phyloP scores from a whole-genome alignment of 1,284 basidiomycete species.

The Anthracocystis setariae region DNA sequence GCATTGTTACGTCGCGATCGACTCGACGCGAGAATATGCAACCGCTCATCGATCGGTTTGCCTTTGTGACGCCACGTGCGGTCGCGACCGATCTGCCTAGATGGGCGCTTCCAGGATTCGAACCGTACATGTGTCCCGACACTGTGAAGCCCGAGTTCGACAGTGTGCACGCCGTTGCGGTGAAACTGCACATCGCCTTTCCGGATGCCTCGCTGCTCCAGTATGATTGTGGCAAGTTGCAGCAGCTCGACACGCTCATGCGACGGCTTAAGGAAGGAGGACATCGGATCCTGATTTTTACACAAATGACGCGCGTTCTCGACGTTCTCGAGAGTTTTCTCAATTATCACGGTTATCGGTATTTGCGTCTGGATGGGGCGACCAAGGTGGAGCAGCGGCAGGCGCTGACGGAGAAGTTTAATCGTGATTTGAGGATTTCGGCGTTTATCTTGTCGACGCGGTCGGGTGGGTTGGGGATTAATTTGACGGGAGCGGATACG shows the following conservation, averaged over 20 bases:
- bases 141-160: slow-evolving; percentile 63
- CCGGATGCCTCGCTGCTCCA: slow-evolving; percentile 89
- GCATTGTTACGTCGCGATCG: slow-evolving; percentile 72
- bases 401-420: slow-evolving; percentile 95
- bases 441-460: slow-evolving; percentile 93
- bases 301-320: slow-evolving; percentile 94
- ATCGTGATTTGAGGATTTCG: slow-evolving; percentile 86
- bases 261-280: slow-evolving; percentile 85
- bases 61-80: slow-evolving; percentile 83
- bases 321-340: slow-evolving; percentile 95
- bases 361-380: slow-evolving; percentile 89
- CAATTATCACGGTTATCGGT: slow-evolving; percentile 91
- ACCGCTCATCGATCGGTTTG: slow-evolving; percentile 77
- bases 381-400: slow-evolving; percentile 96
- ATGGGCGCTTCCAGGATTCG: slow-evolving; percentile 72
- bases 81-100: slow-evolving; percentile 80
- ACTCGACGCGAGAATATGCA: slow-evolving; percentile 74
- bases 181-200: slow-evolving; percentile 92
- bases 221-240: slow-evolving; percentile 96
- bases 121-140: slow-evolving; percentile 38
- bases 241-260: slow-evolving; percentile 81
- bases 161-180: slow-evolving; percentile 77
- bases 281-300: slow-evolving; percentile 92
- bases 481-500: slow-evolving; percentile 91
- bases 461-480: slow-evolving; percentile 95